Evolutionary conservation across 73 alveolate genomes (phyloP).

Genomic region (Uronychia binucleata): DNA sequence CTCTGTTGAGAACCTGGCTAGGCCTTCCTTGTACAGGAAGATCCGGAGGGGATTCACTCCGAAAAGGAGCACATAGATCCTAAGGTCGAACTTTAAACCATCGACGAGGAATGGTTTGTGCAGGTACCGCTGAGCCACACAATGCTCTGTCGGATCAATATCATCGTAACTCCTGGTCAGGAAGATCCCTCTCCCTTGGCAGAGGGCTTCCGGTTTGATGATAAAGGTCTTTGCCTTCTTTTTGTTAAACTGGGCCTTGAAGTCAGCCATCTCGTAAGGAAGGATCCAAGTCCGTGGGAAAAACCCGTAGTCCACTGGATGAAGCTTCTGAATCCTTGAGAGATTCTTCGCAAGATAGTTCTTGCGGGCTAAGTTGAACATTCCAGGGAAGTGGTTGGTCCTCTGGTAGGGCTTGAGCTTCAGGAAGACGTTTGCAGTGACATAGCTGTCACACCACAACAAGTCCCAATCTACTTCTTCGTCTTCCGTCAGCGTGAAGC

Average conservation of each 20-base stretch:
- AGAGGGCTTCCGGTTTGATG: slow-evolving; percentile 85
- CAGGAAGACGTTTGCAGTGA: background rate
- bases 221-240: slow-evolving; percentile 68
- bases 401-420: slow-evolving; percentile 30
- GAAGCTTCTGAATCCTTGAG: slow-evolving; percentile 41
- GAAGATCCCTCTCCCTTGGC: slow-evolving; percentile 89
- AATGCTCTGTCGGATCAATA: slow-evolving; percentile 73
- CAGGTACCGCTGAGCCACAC: slow-evolving; percentile 87
- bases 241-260: slow-evolving; percentile 47
- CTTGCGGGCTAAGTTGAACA: slow-evolving; percentile 56
- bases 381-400: slow-evolving; percentile 72
- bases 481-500: background rate
- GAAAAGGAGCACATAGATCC: slow-evolving; percentile 92
- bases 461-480: background rate
- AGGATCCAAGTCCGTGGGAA: slow-evolving; percentile 62
- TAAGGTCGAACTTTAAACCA: slow-evolving; percentile 92
- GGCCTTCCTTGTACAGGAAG: slow-evolving; percentile 92
- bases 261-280: slow-evolving; percentile 82
- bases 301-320: slow-evolving; percentile 44
- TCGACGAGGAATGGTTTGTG: slow-evolving; percentile 91
- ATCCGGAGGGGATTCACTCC: slow-evolving; percentile 94
- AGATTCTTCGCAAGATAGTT: slow-evolving; percentile 52
- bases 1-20: slow-evolving; percentile 96
- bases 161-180: slow-evolving; percentile 68
- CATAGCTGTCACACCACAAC: background rate